Conservation (phyloP, 2,329 filamentous ascomycete genomes). For the Botrytis deweyae region DNA sequence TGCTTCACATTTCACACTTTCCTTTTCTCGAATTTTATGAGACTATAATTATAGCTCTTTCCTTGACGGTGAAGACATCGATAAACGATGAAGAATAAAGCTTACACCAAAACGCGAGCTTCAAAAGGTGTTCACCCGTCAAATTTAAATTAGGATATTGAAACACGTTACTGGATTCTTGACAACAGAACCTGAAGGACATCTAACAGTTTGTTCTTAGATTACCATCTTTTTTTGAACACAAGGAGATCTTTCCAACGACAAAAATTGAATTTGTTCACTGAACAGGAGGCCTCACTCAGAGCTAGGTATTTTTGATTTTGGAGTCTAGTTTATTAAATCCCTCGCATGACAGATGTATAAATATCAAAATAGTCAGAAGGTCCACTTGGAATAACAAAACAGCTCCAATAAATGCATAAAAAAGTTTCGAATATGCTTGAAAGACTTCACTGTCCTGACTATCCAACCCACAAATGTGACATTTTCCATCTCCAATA, state of each 20-base stretch:
- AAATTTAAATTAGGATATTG: neutral
- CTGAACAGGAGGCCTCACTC: neutral
- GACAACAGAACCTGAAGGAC: too few species aligned
- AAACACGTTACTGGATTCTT: neutral
- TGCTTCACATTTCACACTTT: constrained; percentile 19
- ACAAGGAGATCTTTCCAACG: neutral
- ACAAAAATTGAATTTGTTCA: neutral
- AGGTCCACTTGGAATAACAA: neutral
- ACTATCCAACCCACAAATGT: neutral
- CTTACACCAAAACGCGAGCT: neutral
- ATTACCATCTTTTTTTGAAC: too few species aligned
- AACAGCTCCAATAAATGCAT: neutral
- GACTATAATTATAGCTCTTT: neutral
- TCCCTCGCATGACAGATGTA: neutral
- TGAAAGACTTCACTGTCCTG: neutral
- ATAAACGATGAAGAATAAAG: neutral
- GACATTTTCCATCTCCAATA: neutral
- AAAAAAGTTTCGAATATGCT: neutral
- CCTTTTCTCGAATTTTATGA: neutral
- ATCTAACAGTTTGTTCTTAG: too few species aligned
- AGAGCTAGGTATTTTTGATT: neutral
- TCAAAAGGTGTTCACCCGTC: neutral
- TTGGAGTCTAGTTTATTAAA: neutral
- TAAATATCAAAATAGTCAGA: neutral
- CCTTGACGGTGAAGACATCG: neutral